Conservation (phyloP, 768 basidiomycete genomes). For the Pleurotus ostreatus region DNA sequence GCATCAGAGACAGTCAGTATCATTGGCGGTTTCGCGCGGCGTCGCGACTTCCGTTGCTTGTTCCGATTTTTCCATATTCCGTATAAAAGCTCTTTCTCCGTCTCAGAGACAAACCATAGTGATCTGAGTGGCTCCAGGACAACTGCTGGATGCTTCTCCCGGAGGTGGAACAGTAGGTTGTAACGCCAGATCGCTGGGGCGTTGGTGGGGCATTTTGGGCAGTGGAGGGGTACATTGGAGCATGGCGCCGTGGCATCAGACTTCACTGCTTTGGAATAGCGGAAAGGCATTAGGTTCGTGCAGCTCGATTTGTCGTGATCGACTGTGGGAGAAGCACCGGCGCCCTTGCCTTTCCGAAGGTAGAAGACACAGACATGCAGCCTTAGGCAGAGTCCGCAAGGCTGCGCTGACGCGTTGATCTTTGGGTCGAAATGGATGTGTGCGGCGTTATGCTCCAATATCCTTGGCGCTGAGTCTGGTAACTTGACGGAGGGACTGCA, state of each 20-base stretch:
- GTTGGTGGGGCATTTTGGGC: slow-evolving; percentile 9
- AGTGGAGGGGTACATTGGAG: slow-evolving; percentile 22
- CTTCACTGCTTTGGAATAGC: slow-evolving; percentile 15
- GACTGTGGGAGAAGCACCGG: slow-evolving; percentile 11
- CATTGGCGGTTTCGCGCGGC: no score
- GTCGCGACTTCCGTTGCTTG: not conserved
- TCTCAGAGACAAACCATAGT: not conserved
- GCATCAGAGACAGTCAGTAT: no score
- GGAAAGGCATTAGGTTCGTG: slow-evolving; percentile 12
- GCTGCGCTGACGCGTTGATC: slow-evolving; percentile 11
- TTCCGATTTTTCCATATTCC: not conserved
- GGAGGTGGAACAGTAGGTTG: slow-evolving; percentile 1
- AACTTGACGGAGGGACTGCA: slow-evolving; percentile 11
- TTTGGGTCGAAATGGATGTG: slow-evolving; percentile 22
- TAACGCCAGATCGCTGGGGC: slow-evolving; percentile 5
- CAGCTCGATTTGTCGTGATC: slow-evolving; percentile 16
- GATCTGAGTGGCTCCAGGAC: not conserved
- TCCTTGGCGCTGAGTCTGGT: slow-evolving; percentile 11
- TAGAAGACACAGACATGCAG: slow-evolving; percentile 15
- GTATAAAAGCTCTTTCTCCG: not conserved
- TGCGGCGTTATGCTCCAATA: slow-evolving; percentile 22
- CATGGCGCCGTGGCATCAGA: slow-evolving; percentile 15
- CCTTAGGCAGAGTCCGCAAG: slow-evolving; percentile 23
- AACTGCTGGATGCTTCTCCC: not conserved
- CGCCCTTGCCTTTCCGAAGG: slow-evolving; percentile 19